These are phyloP conservation scores for Russula ochroleuca DNA, from an alignment of 768 basidiomycete genomes.

Conservation along the genomic window DNA sequence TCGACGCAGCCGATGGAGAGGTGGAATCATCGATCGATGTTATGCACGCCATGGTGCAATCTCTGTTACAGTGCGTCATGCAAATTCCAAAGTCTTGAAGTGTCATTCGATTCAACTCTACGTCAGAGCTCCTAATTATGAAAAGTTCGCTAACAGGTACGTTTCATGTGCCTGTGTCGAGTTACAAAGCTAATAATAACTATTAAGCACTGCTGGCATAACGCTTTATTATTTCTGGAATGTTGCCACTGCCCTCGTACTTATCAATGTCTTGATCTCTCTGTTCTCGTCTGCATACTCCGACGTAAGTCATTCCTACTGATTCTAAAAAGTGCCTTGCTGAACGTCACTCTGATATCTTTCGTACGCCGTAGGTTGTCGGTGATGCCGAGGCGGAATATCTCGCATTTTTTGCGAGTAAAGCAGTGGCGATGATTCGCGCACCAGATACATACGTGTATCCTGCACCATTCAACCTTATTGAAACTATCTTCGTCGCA, in stretches of 20 bases:
- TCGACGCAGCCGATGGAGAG: constrained; percentile 86
- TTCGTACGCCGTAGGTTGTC: constrained; percentile 52
- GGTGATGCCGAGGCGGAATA: constrained; percentile 87
- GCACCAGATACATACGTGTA: constrained; percentile 84
- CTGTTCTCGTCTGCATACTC: constrained; percentile 90
- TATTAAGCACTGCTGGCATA: constrained; percentile 51
- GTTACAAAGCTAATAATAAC: background rate
- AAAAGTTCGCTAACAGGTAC: constrained; percentile 24
- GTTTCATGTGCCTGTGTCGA: background rate
- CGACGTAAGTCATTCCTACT: constrained; percentile 51
- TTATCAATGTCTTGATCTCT: constrained; percentile 94
- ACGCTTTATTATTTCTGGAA: constrained; percentile 85
- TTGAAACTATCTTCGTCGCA: constrained; percentile 74
- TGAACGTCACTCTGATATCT: background rate
- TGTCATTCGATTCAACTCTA: background rate
- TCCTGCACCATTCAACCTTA: constrained; percentile 88
- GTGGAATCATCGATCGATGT: constrained; percentile 33
- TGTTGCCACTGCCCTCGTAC: constrained; percentile 72
- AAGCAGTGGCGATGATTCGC: constrained; percentile 79
- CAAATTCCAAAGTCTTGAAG: background rate
- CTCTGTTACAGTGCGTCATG: constrained; percentile 64
- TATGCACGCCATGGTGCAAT: constrained; percentile 69
- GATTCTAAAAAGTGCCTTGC: background rate
- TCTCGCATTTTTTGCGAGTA: constrained; percentile 83
- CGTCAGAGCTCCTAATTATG: constrained; percentile 15